Evolutionary conservation across 352 stramenopile genomes (phyloP).

Genomic region (Globisporangium nunn): DNA sequence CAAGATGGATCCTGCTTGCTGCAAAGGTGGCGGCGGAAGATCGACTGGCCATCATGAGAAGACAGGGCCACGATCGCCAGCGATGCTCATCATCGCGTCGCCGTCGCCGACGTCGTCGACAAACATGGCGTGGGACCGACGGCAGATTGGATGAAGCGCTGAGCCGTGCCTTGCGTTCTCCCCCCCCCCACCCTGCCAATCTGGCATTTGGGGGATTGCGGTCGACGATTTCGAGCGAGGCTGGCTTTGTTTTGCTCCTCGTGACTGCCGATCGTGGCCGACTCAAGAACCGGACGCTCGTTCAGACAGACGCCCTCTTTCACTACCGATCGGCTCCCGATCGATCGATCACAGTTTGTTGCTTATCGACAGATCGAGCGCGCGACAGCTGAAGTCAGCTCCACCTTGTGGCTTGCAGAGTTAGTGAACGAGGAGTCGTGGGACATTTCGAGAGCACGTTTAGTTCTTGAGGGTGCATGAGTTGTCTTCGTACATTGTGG

Average conservation of each 20-base stretch:
- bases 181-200: no score
- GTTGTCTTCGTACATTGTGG: neutral
- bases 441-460: neutral
- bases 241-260: neutral
- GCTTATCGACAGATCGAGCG: neutral
- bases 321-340: neutral
- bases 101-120: no score
- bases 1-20: neutral
- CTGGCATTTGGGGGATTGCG: neutral
- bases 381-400: neutral
- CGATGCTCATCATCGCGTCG: no score
- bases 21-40: neutral
- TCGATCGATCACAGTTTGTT: neutral
- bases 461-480: neutral
- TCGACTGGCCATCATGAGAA: neutral
- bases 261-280: neutral
- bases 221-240: neutral
- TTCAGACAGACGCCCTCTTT: no score
- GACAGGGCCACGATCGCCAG: neutral
- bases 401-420: neutral
- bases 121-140: no score
- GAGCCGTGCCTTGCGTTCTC: no score
- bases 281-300: neutral
- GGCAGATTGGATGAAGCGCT: no score
- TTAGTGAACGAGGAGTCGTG: neutral